Evolutionary conservation across 805 yeast genomes (phyloP), one percentile per base, ranked within the genome.

Genomic region (Starmerella scarabaei): DNA sequence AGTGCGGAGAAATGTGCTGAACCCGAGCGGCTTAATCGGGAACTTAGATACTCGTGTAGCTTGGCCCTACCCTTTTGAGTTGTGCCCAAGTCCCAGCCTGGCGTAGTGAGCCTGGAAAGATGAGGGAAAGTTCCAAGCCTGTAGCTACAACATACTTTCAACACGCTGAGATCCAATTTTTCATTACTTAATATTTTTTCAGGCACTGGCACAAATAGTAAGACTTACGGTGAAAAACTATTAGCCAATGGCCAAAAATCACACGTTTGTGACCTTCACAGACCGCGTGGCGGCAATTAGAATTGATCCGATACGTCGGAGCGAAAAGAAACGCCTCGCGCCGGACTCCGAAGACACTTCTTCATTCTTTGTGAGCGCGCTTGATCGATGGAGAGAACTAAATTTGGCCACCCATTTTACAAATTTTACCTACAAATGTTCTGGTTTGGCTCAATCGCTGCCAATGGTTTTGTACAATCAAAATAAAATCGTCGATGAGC

Each of bases 341-440:
- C 40, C 44, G 4, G 47, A 42, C 9, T 39, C 46, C 14, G 50
- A 52, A 6, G 53, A 40, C 14, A 50, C 53, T 29, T 49, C 75
- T 2, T 84, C 94, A 1, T 86, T 80, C 58, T 82, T 86, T 50
- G 60, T 79, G 21, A 71, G 91, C 11, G 75, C 94, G 0, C 65
- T 80, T 44, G 78, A 79, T 35, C 84, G 82, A 50, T 88, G 97
- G 95, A 71, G 66, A 42, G 97, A 91, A 54, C 73, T 82, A 42
- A 88, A 86, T 56, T 61, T 82, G 41, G 77, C 94, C 30, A 75
- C 74, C 4, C 66, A 67, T 33, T 91, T 83, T 54, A 69, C 77
- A 1, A 73, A 69, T 2, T 79, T 85, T 50, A 63, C 69, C 3
- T 70, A 69, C 5, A 67, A 68, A 33, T 70, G 79, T 1, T 73